Conservation (phyloP, 2,329 filamentous ascomycete genomes). For the Boeremia lycopersici region DNA sequence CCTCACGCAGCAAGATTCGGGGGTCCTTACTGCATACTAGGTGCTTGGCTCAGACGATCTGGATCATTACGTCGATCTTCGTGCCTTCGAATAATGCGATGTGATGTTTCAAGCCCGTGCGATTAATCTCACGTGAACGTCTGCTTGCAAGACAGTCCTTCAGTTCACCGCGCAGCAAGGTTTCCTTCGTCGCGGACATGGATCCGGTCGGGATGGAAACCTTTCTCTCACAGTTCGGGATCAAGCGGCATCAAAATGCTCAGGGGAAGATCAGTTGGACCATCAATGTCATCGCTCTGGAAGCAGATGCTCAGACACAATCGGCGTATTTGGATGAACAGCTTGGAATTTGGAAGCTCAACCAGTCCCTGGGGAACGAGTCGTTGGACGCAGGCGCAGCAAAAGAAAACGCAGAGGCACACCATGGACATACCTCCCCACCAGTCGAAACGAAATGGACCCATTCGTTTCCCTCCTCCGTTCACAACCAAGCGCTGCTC, state of each 20-base stretch:
- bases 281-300: constrained; percentile 3
- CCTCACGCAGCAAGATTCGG: background rate
- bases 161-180: background rate
- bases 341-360: constrained; percentile 1
- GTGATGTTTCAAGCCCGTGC: background rate
- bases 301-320: background rate
- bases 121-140: background rate
- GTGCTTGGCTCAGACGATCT: background rate
- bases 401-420: background rate
- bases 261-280: background rate
- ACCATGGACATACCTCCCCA: background rate
- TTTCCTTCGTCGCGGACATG: background rate
- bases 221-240: background rate
- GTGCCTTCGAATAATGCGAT: background rate
- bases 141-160: background rate
- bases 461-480: background rate
- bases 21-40: background rate
- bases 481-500: background rate
- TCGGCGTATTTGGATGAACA: constrained; percentile 5
- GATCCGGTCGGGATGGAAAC: background rate
- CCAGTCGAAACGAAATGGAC: background rate
- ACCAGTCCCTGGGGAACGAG: background rate
- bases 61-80: background rate
- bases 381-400: background rate
- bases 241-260: background rate